phyloP scores from a whole-genome alignment of 2,329 filamentous ascomycete genomes.

The Penicillium sp. region DNA sequence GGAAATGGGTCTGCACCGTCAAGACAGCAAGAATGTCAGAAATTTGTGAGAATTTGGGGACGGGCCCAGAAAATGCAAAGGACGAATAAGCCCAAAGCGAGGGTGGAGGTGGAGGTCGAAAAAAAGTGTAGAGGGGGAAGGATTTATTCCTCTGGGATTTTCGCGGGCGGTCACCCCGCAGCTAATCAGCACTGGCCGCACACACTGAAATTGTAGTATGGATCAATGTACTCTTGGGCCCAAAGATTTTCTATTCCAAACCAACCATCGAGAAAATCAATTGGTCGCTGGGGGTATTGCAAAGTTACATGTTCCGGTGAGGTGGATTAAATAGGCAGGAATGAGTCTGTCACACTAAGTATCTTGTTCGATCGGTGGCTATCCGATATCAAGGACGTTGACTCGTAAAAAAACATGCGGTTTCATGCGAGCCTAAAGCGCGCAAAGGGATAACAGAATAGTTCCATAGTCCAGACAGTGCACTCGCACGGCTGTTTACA shows the following conservation, averaged over 20 bases:
- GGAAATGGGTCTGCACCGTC: slow-evolving; percentile 18
- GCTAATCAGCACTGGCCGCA: slow-evolving; percentile 24
- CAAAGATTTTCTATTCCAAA: too few species aligned
- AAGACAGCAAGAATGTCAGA: slow-evolving; percentile 1
- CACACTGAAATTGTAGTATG: slow-evolving; percentile 2
- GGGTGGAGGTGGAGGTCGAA: slow-evolving; percentile 14
- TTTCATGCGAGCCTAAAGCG: not conserved
- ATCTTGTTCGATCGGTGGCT: not conserved
- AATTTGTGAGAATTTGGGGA: not conserved
- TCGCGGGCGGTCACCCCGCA: slow-evolving; percentile 23
- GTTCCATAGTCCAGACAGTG: not conserved
- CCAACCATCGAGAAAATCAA: too few species aligned
- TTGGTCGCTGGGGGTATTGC: too few species aligned
- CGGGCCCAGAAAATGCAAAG: slow-evolving; percentile 3
- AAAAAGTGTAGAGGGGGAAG: slow-evolving; percentile 19
- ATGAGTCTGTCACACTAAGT: not conserved
- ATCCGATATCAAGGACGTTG: not conserved
- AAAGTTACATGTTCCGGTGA: too few species aligned
- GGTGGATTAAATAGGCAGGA: too few species aligned
- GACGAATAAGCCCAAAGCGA: slow-evolving; percentile 10
- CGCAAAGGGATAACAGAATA: too few species aligned
- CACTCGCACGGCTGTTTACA: slow-evolving; percentile 45
- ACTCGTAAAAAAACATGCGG: too few species aligned
- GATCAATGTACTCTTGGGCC: too few species aligned
- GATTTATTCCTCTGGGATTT: slow-evolving; percentile 20